Base-by-base conservation (phyloP, 1,139 yeast species). In the Martiniozyma asiatica region DNA sequence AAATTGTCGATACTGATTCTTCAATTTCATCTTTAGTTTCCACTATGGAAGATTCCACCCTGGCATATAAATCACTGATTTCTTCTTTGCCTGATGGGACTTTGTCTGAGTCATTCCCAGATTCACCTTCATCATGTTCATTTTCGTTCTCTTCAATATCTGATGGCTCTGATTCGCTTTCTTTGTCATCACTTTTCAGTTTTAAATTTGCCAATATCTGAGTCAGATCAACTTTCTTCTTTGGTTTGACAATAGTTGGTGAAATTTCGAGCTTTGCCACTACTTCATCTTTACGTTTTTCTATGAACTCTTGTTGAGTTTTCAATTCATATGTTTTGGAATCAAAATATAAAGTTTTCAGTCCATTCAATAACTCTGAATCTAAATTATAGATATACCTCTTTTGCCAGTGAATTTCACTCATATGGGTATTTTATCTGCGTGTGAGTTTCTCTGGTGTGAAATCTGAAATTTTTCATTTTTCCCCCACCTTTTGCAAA, bases 271-370 rank as follows among this genome's bases (percentile, higher is more conserved):
- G 53, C 7, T 33, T 25, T n/a, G n/a, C n/a, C n/a, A n/a, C n/a
- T n/a, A n/a, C n/a, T 18, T 40, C 40, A 12, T 37, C 38, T 17
- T 32, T 27, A 13, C 42, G 29, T 11, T 40, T 31, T 17, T 30
- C 24, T 8, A 34, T 20, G 23, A 38, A 46, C 8, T 47, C 42
- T 6, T 34, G 32, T 24, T 45, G 32, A 6, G 45, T 23, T n/a
- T 41, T 43, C 12, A 32, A 49, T 27, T 56, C 55, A 20, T 52
- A 43, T 0, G 74, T 65, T 3, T 58, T 45, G 1, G 67, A 58
- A 46, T 74, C 81, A 46, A 77, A 77, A 39, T 61, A 63, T 42
- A 76, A 55, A 39, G 78, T 54, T 41, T 66, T 61, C 29, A 81
- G 51, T 0, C 76, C 63, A 17, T 58, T 45, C 13, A 68, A 36